Evolutionary conservation across 306 rosid genomes (phyloP), one percentile per base, ranked within the genome.

Genomic region (Quercus bicolor): DNA sequence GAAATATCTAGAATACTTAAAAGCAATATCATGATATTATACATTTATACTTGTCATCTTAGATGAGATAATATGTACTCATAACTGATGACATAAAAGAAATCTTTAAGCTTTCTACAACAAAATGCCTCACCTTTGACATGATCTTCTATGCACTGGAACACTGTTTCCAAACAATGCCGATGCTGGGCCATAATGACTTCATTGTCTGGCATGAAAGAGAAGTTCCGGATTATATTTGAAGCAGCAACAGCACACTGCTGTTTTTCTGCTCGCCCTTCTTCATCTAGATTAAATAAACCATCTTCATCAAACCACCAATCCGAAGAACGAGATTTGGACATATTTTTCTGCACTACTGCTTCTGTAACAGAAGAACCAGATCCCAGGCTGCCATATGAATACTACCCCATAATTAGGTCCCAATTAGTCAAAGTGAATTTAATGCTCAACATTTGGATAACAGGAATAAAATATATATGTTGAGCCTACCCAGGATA

Each of bases 181-280:
- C 98, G 97, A 83, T 91, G 88, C 53, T 83, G 96, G 76, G 96
- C 99, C 99, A 96, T 96, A 83, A 91, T 87, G 69, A 87, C 85
- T 84, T 96, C 99, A 85, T 96, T 96, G 23, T 96, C 99, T 56
- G 97, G 99, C 98, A 96, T 96, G 85, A 96, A 96, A 70, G 99
- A 96, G 83, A 96, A 96, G 86, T 96, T 96, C 64, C 98, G 87
- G 69, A 96, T 83, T 80, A 96, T 79, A 89, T 96, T 96, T 76
- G 99, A 96, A 80, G 98, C 99, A 60, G 83, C 95, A 80, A 90
- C 97, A 72, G 98, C 98, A 84, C 97, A 91, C 34, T 86, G 93
- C 83, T 96, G 98, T 75, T 84, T 96, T 84, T 96, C 99, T 37
- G 90, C 87, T 77, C 98, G 87, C 78, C 94, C 98, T 88, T 91